Conservation (phyloP, 2,329 filamentous ascomycete species). For the Arthrobotrys pseudoclavata region DNA sequence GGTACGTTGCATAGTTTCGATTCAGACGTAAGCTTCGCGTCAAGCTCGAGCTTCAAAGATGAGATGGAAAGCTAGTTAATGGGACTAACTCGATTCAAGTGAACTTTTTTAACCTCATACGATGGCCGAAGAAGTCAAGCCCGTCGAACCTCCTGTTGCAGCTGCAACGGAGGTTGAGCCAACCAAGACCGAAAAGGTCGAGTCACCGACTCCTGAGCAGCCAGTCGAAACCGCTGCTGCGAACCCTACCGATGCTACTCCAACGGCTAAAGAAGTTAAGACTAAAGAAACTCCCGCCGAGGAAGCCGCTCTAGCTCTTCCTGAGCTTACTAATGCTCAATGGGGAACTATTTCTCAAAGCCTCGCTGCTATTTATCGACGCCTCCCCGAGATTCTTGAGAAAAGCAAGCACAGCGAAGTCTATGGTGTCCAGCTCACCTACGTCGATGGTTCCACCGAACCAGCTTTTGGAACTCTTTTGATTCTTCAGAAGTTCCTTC, state of each 20-base stretch:
- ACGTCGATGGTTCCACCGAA: conserved; percentile 57
- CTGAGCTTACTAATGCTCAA: conserved; percentile 44
- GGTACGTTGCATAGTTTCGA: conserved; percentile 18
- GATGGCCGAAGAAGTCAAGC: conserved; percentile 41
- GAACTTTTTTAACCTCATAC: neutral
- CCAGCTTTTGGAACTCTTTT: conserved; percentile 47
- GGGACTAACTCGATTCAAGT: neutral
- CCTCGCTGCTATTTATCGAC: conserved; percentile 72
- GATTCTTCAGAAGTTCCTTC: conserved; percentile 91
- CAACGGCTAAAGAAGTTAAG: neutral
- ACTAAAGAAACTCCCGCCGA: conserved; percentile 8
- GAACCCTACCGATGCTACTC: neutral
- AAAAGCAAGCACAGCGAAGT: conserved; percentile 77
- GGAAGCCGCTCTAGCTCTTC: conserved; percentile 24
- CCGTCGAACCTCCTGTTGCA: conserved; percentile 30
- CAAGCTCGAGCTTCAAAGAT: neutral
- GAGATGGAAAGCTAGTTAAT: neutral
- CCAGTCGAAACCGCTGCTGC: conserved; percentile 20
- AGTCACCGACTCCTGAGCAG: conserved; percentile 33
- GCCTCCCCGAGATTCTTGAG: conserved; percentile 73
- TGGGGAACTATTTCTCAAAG: conserved; percentile 63
- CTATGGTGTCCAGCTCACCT: conserved; percentile 81
- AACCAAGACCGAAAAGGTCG: conserved; percentile 33
- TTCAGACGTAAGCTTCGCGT: neutral
- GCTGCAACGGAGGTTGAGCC: conserved; percentile 35